Evolutionary conservation across 140 eudicot species (phyloP).

Genomic region (Erigeron philadelphicus): DNA sequence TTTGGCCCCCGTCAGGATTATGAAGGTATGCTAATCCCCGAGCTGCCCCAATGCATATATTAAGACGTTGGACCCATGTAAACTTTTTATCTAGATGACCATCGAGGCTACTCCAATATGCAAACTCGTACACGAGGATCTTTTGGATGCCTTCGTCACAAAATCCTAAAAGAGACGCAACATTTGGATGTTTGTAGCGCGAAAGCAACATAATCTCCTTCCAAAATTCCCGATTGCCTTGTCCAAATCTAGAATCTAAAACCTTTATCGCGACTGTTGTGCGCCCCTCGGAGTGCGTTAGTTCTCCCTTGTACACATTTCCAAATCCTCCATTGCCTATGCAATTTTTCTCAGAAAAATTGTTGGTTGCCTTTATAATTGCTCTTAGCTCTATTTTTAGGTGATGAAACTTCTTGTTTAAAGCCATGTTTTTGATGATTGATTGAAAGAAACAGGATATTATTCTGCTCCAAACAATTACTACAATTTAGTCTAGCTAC

Average conservation of each 20-base stretch:
- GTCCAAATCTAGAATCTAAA: slow-evolving; percentile 6
- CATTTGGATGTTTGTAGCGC: slow-evolving; percentile 11
- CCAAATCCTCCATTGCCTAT: slow-evolving; percentile 27
- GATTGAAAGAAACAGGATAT: too few species aligned
- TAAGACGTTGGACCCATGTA: slow-evolving; percentile 17
- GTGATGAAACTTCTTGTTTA: slow-evolving; percentile 15
- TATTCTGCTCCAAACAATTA: too few species aligned
- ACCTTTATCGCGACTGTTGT: slow-evolving; percentile 13
- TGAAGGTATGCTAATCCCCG: slow-evolving; percentile 24
- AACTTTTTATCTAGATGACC: not conserved
- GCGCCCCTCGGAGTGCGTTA: not conserved
- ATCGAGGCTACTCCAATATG: slow-evolving; percentile 19
- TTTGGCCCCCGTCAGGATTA: not conserved
- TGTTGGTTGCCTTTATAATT: slow-evolving; percentile 13
- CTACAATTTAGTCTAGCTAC: too few species aligned
- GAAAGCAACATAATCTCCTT: slow-evolving; percentile 24
- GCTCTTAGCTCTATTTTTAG: slow-evolving; percentile 10
- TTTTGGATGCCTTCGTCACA: slow-evolving; percentile 20
- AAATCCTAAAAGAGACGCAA: slow-evolving; percentile 21
- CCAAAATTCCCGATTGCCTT: slow-evolving; percentile 17
- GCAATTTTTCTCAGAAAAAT: slow-evolving; percentile 11
- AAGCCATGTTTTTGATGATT: not conserved
- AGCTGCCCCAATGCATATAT: slow-evolving; percentile 27
- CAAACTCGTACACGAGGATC: slow-evolving; percentile 22
- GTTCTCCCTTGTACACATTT: slow-evolving; percentile 17